These are phyloP conservation scores for Blakeslea trispora DNA, from an alignment of 371 early-diverging fungal genomes.

Conservation along the genomic window DNA sequence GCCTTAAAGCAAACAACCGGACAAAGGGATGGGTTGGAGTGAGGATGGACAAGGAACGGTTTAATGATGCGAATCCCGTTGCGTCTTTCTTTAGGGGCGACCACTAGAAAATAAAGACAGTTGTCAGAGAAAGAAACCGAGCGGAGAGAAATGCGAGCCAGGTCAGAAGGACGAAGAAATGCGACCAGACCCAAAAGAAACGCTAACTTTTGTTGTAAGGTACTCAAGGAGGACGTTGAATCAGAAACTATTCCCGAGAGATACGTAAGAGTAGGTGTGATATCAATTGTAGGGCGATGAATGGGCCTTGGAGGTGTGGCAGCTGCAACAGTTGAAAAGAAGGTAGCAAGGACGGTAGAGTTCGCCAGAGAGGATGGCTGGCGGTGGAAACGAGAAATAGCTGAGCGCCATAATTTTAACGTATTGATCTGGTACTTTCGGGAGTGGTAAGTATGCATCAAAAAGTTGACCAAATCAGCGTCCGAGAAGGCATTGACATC, in stretches of 20 bases:
- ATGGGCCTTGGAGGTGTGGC: not conserved
- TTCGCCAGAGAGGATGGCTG: not conserved
- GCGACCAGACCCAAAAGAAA: conserved; percentile 9
- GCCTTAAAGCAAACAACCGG: not conserved
- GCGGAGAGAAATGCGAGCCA: not conserved
- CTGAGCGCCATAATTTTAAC: conserved; percentile 2
- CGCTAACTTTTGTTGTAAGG: conserved; percentile 8
- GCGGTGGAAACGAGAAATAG: conserved; percentile 2
- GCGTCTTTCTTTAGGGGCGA: conserved; percentile 3
- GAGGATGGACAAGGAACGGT: conserved; percentile 1
- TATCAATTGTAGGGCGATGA: conserved; percentile 2
- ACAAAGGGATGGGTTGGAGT: not conserved
- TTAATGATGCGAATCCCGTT: conserved; percentile 5
- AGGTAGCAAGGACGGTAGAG: not conserved
- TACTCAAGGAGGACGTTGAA: not conserved
- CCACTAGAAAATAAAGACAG: conserved; percentile 1
- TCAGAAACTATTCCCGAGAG: not conserved
- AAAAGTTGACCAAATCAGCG: conserved; percentile 5
- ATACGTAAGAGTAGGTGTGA: not conserved
- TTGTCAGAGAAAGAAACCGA: not conserved
- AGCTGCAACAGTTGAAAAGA: not conserved
- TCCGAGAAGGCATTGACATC: conserved; percentile 1
- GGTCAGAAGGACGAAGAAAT: conserved; percentile 6
- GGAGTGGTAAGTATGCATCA: not conserved
- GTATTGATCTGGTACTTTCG: conserved; percentile 3